A percentile compares a stretch with the other conserved stretches of the same genome.
These are phyloP conservation scores for Exophiala spinifera DNA, from an alignment of 2,329 filamentous ascomycete species.

Conservation along the genomic window DNA sequence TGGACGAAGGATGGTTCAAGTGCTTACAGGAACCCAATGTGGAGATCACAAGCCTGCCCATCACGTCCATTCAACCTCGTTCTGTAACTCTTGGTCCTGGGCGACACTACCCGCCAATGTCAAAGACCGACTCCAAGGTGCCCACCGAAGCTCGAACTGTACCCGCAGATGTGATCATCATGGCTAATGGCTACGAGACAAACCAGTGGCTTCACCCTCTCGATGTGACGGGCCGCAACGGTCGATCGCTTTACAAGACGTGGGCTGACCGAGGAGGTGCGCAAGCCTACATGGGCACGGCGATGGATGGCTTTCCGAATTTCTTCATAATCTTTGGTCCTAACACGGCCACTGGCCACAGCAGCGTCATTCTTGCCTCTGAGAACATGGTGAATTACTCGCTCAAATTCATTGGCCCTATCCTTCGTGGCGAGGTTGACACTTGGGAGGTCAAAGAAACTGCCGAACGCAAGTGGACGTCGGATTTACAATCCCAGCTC, in stretches of 20 bases:
- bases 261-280: conserved; percentile 60
- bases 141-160: conserved; percentile 42
- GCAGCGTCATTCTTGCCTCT: conserved; percentile 56
- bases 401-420: conserved; percentile 56
- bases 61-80: conserved; percentile 48
- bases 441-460: conserved; percentile 48
- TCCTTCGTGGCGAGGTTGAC: conserved; percentile 46
- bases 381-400: conserved; percentile 61
- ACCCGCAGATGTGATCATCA: conserved; percentile 58
- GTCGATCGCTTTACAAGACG: conserved; percentile 51
- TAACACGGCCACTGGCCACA: conserved; percentile 62
- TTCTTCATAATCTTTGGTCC: conserved; percentile 62
- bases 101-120: conserved; percentile 41
- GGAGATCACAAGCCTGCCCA: conserved; percentile 51
- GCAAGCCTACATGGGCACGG: conserved; percentile 59
- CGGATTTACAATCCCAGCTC: conserved; percentile 46
- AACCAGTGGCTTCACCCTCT: conserved; percentile 55
- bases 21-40: conserved; percentile 54
- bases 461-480: conserved; percentile 48
- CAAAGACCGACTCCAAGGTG: conserved; percentile 23
- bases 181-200: conserved; percentile 61
- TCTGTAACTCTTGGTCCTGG: conserved; percentile 54
- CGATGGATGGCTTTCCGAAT: conserved; percentile 62
- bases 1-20: conserved; percentile 56
- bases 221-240: conserved; percentile 51